phyloP scores from a whole-genome alignment of 768 basidiomycete genomes.

The Pisolithus microcarpus region DNA sequence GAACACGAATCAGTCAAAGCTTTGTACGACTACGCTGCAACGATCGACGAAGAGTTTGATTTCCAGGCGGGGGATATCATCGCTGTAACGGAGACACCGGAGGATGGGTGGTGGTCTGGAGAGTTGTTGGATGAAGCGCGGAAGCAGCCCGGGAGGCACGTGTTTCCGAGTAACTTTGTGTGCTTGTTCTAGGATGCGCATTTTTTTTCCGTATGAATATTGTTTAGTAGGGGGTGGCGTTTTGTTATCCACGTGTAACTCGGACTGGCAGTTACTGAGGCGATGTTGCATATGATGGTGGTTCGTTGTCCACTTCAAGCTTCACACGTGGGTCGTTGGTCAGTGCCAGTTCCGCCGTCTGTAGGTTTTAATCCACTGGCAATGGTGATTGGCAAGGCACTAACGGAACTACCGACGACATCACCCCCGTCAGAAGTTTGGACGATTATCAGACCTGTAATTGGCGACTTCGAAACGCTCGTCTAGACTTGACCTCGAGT shows the following conservation, averaged over 20 bases:
- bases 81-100: slow-evolving; percentile 88
- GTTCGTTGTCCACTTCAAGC: too few species aligned
- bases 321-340: too few species aligned
- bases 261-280: not conserved
- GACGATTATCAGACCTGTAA: too few species aligned
- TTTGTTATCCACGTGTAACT: not conserved
- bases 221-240: too few species aligned
- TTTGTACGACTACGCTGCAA: slow-evolving; percentile 78
- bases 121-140: slow-evolving; percentile 72
- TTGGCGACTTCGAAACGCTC: too few species aligned
- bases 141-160: slow-evolving; percentile 61
- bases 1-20: slow-evolving; percentile 63
- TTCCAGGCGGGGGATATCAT: slow-evolving; percentile 95
- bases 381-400: too few species aligned
- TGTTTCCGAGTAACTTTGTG: slow-evolving; percentile 88
- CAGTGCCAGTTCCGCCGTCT: too few species aligned
- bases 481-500: too few species aligned
- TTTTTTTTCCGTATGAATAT: too few species aligned
- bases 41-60: slow-evolving; percentile 90
- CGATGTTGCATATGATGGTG: not conserved
- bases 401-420: too few species aligned
- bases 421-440: too few species aligned
- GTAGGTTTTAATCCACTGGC: too few species aligned
- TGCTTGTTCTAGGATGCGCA: slow-evolving; percentile 52
- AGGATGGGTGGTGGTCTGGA: slow-evolving; percentile 98